phyloP scores from a whole-genome alignment of 2,329 filamentous ascomycete genomes.

The Exophiala dermatitidis region DNA sequence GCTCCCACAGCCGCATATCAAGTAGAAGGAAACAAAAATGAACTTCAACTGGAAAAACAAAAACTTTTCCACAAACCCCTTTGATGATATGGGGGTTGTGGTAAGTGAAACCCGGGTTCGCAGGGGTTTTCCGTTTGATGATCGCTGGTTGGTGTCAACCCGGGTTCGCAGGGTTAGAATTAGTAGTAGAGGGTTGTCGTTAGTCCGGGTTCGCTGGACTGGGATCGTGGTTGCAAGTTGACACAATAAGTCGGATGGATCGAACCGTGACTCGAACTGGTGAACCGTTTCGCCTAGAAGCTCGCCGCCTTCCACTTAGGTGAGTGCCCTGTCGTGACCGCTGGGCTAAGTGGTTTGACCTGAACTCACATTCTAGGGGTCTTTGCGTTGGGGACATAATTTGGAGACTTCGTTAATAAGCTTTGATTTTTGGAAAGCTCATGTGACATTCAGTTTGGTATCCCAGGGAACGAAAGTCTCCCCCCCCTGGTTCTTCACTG shows the following conservation, averaged over 20 bases:
- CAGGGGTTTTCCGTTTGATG: constrained; percentile 2
- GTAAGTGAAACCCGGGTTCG: constrained; percentile 10
- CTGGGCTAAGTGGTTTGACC: constrained; percentile 8
- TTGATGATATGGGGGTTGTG: constrained; percentile 6
- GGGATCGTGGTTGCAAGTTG: neutral
- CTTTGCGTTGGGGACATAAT: constrained; percentile 15
- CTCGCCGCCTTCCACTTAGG: constrained; percentile 10
- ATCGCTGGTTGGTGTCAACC: neutral
- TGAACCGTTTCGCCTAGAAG: constrained; percentile 11
- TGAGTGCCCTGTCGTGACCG: neutral
- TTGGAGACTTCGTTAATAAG: constrained; percentile 1
- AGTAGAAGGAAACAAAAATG: neutral
- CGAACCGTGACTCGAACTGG: constrained; percentile 1
- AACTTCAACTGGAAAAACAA: neutral
- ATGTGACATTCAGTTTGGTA: constrained; percentile 2
- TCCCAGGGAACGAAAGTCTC: no score
- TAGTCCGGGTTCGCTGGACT: neutral
- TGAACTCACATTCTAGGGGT: constrained; percentile 11
- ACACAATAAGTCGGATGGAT: neutral
- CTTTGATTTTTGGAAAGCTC: constrained; percentile 6
- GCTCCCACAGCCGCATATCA: neutral
- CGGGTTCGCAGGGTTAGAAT: neutral
- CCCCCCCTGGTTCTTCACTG: no score
- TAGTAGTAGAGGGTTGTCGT: neutral
- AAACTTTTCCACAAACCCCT: constrained; percentile 5